Base-by-base conservation (phyloP, 2,329 filamentous ascomycete genomes). In the Aspergillus neotritici region DNA sequence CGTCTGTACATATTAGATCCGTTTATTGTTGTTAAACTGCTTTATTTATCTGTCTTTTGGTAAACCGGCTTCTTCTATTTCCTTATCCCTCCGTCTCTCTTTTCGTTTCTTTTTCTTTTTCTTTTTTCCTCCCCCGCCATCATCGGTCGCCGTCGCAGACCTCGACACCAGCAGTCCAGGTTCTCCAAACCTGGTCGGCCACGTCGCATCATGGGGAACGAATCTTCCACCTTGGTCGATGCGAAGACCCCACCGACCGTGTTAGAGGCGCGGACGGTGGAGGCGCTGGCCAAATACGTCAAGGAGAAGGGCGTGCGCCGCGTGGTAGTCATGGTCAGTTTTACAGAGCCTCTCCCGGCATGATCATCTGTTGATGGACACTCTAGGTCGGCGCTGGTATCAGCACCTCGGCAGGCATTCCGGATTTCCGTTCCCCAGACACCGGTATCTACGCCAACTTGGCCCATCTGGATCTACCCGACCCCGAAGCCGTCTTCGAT, bases 361-460 rank as follows among this genome's bases (percentile, higher is more conserved):
- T 50, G 31, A 48, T 33, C 16, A 15, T 10, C 29, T 31, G 31
- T 32, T 41, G 17, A 42, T 37, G 3, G 13, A 10, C 15, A 34
- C 17, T 33, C 35, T 48, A 78, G 76, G 89, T 86, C 2, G 91
- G 91, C 46, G 90, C 91, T 10, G 91, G 91, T 37, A 94, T 96
- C 54, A 72, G 64, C 40, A 65, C 62, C 30, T 61, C 62, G 13
- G 62, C 62, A 21, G 62, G 72, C 68, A 91, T 98, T 50, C 93
- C 93, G 49, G 93, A 98, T 68, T 98, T 97, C 65, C 79, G 93
- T 51, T 94, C 89, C 2, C 90, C 91, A 49, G 85, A 88, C 45
- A 97, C 91, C 0, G 93, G 93, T 3, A 78, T 98, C 9, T 98
- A 98, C 66, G 84, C 87, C 57, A 97, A 97, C 60, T 82, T 98